phyloP scores from a whole-genome alignment of 352 stramenopile species.

The Blastocystis sp. region DNA sequence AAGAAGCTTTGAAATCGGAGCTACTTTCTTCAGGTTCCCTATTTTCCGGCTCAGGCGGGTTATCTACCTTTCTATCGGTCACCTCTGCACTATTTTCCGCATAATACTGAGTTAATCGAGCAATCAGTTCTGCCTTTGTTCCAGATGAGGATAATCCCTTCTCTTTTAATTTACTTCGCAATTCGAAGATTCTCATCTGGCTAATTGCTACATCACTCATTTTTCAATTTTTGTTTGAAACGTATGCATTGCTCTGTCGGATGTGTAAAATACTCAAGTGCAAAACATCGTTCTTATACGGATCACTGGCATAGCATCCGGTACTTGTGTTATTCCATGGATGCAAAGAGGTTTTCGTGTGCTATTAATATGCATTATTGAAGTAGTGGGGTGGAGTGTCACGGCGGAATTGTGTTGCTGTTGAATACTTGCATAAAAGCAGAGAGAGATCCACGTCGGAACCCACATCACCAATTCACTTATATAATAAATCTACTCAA shows the following conservation, averaged over 20 bases:
- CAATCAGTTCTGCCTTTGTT: slow-evolving; percentile 43
- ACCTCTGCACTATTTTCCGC: not conserved
- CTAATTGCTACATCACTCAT: slow-evolving; percentile 6
- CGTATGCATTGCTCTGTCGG: not conserved
- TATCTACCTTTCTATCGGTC: not conserved
- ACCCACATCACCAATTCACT: not conserved
- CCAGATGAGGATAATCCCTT: not conserved
- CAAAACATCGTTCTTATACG: too few species aligned
- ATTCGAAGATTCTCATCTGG: slow-evolving; percentile 30
- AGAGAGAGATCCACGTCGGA: not conserved
- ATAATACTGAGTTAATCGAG: not conserved
- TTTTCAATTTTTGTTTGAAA: not conserved
- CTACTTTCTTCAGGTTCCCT: not conserved
- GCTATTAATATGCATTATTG: too few species aligned
- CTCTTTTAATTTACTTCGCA: slow-evolving; percentile 27
- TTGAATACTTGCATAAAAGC: not conserved
- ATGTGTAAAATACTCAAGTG: too few species aligned
- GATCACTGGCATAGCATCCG: too few species aligned
- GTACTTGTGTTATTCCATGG: too few species aligned
- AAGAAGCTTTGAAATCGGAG: not conserved
- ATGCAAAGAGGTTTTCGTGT: too few species aligned
- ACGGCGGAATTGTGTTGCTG: not conserved
- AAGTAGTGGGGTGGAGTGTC: too few species aligned
- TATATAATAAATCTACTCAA: not conserved
- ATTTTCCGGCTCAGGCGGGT: not conserved